Evolutionary conservation across 192 early-diverging fungal species (phyloP), one percentile per base, ranked within the genome.

Genomic region (Podila horticola): DNA sequence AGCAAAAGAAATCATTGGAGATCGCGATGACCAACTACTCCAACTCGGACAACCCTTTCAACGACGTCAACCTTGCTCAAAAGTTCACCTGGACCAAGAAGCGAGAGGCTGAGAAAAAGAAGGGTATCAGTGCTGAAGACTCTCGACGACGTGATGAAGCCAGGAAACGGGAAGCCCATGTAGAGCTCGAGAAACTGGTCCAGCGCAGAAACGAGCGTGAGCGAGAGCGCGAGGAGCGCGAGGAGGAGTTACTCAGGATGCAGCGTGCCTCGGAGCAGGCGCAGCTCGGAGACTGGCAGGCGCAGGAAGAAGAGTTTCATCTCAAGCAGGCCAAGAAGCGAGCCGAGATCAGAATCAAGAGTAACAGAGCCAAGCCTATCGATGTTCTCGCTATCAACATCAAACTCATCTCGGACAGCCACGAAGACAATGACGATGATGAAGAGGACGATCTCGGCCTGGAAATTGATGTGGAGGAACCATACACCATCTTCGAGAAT

Each of bases 11-110:
- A 26, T 64, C 67, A 0, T 63, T 82, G 11, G 79, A 74, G 12
- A 67, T 67, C 38, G 84, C 79, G 24, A 74, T 82, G 66, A 77
- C 61, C 36, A 88, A 87, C 22, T 96, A 97, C 82, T 89, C 88
- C 28, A 91, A 91, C 63, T 74, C 86, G 1, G 92, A 95, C 59
- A 96, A 94, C 72, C 94, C 93, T 2, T 93, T 96, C 41, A 91
- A 92, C 58, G 95, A 97, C 74, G 81, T 84, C 5, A 93, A 94
- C 34, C 86, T 97, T 9, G 86, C 88, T 45, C 87, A 90, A 62
- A 97, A 96, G 74, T 99, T 99, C 82, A 92, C 94, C 24, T 99
- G 97, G 97, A 86, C 93, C 50, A 98, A 99, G 77, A 99, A 99
- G 70, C 86, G 93, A 5, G 94, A 97, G 72, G 84, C 89, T 31